These are phyloP conservation scores for Coniferiporia sulphurascens DNA, from an alignment of 1,284 basidiomycete genomes.

Conservation along the genomic window DNA sequence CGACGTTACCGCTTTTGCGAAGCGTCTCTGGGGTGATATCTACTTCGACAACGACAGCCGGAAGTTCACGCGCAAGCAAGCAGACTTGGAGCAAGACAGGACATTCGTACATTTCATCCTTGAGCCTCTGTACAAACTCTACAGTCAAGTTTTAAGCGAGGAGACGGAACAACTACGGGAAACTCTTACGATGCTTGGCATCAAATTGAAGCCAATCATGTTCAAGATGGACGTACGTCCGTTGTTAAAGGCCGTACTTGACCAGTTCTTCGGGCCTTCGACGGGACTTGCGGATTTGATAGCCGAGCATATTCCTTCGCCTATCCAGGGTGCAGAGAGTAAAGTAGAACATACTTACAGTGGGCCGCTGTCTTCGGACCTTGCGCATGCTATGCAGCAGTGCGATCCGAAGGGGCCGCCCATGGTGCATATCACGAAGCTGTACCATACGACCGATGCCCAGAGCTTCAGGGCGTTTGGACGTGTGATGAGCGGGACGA, in stretches of 20 bases:
- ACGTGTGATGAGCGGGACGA: conserved; percentile 88
- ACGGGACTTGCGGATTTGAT: conserved; percentile 92
- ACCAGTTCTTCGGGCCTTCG: conserved; percentile 92
- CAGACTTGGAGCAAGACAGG: conserved; percentile 77
- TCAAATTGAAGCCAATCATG: conserved; percentile 87
- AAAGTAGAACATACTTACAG: conserved; percentile 86
- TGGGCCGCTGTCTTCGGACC: conserved; percentile 77
- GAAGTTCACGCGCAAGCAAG: conserved; percentile 85
- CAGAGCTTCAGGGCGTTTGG: conserved; percentile 95
- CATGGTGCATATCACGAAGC: conserved; percentile 90
- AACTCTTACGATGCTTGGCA: conserved; percentile 79
- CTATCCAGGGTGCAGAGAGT: conserved; percentile 58
- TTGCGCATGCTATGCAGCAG: conserved; percentile 75
- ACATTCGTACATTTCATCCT: conserved; percentile 97
- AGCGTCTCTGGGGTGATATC: conserved; percentile 97
- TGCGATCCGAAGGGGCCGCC: conserved; percentile 85
- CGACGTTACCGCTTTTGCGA: conserved; percentile 68
- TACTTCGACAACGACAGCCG: conserved; percentile 83
- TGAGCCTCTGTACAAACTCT: conserved; percentile 96
- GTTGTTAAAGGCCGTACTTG: conserved; percentile 87
- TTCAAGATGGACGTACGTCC: conserved; percentile 99
- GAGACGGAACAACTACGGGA: conserved; percentile 80
- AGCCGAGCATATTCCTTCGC: conserved; percentile 84
- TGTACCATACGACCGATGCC: conserved; percentile 95
- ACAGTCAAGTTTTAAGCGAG: conserved; percentile 90